A percentile compares a stretch with the other conserved stretches of the same genome.
Evolutionary conservation across 306 rosid species (phyloP).

Genomic region (Rosa lucieae): DNA sequence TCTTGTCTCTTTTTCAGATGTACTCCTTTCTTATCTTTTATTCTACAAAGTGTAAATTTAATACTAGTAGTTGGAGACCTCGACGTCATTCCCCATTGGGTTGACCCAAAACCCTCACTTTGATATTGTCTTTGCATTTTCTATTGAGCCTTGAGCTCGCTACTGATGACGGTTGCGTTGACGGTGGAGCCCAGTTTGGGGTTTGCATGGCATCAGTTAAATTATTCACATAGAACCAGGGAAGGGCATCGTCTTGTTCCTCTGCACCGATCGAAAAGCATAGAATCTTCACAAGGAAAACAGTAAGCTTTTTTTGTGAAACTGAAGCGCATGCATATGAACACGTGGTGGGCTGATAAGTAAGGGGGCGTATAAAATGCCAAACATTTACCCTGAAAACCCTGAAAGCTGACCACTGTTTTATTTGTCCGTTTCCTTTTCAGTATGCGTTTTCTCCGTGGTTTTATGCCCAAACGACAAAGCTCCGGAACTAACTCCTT

Average conservation of each 20-base stretch:
- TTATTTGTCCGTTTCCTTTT: not conserved
- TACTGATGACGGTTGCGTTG: not conserved
- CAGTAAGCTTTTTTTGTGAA: not conserved
- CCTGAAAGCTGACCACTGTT: not conserved
- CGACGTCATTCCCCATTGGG: conserved; percentile 4
- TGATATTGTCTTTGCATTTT: not conserved
- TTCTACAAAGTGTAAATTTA: not conserved
- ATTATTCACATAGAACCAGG: not conserved
- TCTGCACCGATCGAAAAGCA: not conserved
- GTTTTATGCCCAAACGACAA: conserved; percentile 8
- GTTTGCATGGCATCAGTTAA: not conserved
- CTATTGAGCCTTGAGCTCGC: not conserved
- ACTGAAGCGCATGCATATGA: conserved; percentile 1
- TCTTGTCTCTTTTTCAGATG: not conserved
- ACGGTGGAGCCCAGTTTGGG: not conserved
- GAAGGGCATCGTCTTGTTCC: not conserved
- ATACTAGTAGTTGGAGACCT: not conserved
- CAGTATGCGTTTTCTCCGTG: not conserved
- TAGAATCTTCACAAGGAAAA: not conserved
- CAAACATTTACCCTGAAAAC: not conserved
- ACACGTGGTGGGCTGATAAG: conserved; percentile 11
- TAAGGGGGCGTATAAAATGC: not conserved
- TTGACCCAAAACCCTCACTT: not conserved
- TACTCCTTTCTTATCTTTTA: not conserved
- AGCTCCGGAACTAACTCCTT: not conserved